Percentiles rank a stretch among this genome's conserved stretches.
Evolutionary conservation across 1,284 basidiomycete species (phyloP).

Genomic region (Cerrena zonata): DNA sequence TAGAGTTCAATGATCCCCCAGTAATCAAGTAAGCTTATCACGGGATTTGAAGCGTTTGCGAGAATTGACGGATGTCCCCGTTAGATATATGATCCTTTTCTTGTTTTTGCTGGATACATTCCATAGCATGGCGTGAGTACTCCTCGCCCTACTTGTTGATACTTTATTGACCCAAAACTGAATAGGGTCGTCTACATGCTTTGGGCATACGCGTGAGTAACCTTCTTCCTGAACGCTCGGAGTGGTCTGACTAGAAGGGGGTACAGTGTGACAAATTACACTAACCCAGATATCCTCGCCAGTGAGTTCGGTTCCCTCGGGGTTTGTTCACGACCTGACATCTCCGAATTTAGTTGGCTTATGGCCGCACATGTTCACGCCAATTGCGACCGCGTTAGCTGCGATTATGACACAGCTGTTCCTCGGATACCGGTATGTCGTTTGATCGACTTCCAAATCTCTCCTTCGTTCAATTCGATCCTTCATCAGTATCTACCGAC

Average conservation of each 20-base stretch:
- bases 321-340: not conserved
- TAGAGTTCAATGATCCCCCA: slow-evolving; percentile 41
- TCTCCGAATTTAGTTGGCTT: slow-evolving; percentile 26
- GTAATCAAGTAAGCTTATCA: slow-evolving; percentile 32
- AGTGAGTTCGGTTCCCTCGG: slow-evolving; percentile 20
- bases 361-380: slow-evolving; percentile 43
- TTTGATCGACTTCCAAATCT: not conserved
- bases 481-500: not conserved
- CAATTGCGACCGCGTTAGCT: slow-evolving; percentile 36
- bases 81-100: slow-evolving; percentile 33
- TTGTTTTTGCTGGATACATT: slow-evolving; percentile 42
- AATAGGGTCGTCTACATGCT: not conserved
- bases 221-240: not conserved
- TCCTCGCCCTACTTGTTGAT: not conserved
- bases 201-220: slow-evolving; percentile 1
- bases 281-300: slow-evolving; percentile 31
- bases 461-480: not conserved
- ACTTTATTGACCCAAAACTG: not conserved
- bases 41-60: not conserved
- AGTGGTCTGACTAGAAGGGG: not conserved
- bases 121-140: slow-evolving; percentile 20
- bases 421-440: slow-evolving; percentile 37
- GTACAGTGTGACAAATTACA: slow-evolving; percentile 40
- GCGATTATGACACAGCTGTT: slow-evolving; percentile 41
- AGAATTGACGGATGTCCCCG: not conserved